These are phyloP conservation scores for Neonectria punicea DNA, from an alignment of 2,329 filamentous ascomycete species.

Conservation along the genomic window DNA sequence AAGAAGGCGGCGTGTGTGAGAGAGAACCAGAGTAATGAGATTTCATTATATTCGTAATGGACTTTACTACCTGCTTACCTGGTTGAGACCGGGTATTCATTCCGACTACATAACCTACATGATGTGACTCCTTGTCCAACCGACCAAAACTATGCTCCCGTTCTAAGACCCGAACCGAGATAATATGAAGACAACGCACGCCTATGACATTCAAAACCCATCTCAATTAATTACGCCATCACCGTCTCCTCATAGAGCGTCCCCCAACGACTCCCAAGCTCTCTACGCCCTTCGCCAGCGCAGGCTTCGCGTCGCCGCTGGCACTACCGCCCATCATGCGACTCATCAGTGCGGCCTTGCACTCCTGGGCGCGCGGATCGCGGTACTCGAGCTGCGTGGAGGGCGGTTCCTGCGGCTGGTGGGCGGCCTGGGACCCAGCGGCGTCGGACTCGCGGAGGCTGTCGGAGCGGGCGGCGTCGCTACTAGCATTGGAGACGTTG, in stretches of 20 bases:
- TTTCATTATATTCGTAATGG: constrained; percentile 25
- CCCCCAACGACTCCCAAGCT: constrained; percentile 23
- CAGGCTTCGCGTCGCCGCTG: constrained; percentile 30
- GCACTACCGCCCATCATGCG: constrained; percentile 51
- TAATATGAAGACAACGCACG: background rate
- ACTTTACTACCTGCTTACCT: background rate
- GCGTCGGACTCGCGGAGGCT: constrained; percentile 36
- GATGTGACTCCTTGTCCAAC: background rate
- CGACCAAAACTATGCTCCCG: background rate
- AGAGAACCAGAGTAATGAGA: constrained; percentile 2
- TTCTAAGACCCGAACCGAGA: background rate
- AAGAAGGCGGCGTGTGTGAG: constrained; percentile 11
- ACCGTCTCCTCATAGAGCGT: constrained; percentile 40
- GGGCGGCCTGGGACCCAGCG: constrained; percentile 33
- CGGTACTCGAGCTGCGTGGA: constrained; percentile 66
- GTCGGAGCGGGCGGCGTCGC: constrained; percentile 53
- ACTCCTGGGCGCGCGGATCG: constrained; percentile 59
- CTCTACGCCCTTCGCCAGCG: constrained; percentile 8
- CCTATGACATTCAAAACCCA: constrained; percentile 5
- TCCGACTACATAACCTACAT: constrained; percentile 1
- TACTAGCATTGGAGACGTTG: constrained; percentile 65
- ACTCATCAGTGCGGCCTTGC: constrained; percentile 56
- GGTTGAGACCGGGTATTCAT: background rate
- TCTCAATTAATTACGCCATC: constrained; percentile 5
- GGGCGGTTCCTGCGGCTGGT: constrained; percentile 47